A percentile compares a stretch with the other conserved stretches of the same genome.
These are phyloP conservation scores for Penicillium riverlandense DNA, from an alignment of 495 filamentous ascomycete genomes.

Conservation along the genomic window DNA sequence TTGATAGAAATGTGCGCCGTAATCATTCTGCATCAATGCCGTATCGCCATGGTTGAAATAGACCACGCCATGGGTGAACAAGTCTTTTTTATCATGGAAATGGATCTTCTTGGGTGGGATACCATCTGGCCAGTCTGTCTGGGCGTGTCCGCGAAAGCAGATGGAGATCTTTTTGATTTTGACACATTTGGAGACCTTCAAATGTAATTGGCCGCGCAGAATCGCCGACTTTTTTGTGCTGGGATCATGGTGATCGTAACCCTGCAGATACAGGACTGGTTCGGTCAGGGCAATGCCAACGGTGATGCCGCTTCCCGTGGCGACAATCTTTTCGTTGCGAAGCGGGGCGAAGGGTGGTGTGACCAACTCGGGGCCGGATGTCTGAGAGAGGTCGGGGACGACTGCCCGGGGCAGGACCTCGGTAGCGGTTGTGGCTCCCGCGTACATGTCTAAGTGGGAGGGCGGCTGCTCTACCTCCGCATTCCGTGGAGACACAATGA, in stretches of 20 bases:
- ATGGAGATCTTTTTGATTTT: conserved; percentile 94
- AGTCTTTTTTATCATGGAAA: conserved; percentile 67
- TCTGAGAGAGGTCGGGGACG: conserved; percentile 12
- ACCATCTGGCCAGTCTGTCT: conserved; percentile 97
- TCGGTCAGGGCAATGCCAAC: conserved; percentile 77
- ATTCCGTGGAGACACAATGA: conserved; percentile 28
- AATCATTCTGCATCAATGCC: conserved; percentile 62
- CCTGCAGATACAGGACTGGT: conserved; percentile 81
- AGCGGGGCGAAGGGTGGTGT: conserved; percentile 29
- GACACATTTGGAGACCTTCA: conserved; percentile 79
- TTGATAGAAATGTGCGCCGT: conserved; percentile 40
- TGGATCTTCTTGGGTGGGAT: conserved; percentile 86
- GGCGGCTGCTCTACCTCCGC: conserved; percentile 19
- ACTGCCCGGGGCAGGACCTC: conserved; percentile 19
- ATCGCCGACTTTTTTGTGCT: conserved; percentile 69
- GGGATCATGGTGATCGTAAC: conserved; percentile 77
- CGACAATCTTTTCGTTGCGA: conserved; percentile 59
- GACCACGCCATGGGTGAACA: conserved; percentile 38
- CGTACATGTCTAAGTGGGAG: conserved; percentile 18
- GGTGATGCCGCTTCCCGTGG: conserved; percentile 63
- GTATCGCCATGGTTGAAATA: conserved; percentile 46
- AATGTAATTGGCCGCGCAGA: conserved; percentile 73
- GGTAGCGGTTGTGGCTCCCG: conserved; percentile 28
- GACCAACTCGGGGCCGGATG: conserved; percentile 18
- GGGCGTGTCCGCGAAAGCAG: conserved; percentile 75